Evolutionary conservation across 176 grass and related monocot species (phyloP), one percentile per base, ranked within the genome.

Genomic region (Neostapfia colusana): DNA sequence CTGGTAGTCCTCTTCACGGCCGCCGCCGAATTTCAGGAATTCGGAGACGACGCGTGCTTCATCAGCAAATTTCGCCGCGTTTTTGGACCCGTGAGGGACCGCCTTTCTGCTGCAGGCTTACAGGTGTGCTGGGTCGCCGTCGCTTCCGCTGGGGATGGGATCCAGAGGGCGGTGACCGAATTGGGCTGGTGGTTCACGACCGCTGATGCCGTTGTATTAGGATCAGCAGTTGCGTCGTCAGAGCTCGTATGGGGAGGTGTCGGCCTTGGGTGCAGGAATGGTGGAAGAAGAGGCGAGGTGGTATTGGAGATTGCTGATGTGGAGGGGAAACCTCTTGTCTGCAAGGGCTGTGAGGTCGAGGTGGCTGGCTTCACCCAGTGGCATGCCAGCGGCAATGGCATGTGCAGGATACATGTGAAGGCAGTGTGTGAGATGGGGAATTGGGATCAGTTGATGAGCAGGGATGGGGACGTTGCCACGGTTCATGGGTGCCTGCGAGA

Each of bases 301-400:
- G 66, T 88, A 25, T 54, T 93, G 67, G 82, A 85, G 71, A 88
- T 93, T 46, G 67, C 60, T 0, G 91, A 93, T 83, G 85, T 85
- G 36, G 48, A 85, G 43, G 85, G 76, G 27, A 83, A 90, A 26
- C 88, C 88, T 12, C 65, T 93, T 55, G 56, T 88, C 70, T 88
- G 91, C 75, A 90, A 81, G 80, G 36, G 65, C 59, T 93, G 88
- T 71, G 82, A 83, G 0, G 82, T 93, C 12, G 75, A 88, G 74
- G 63, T 90, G 25, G 27, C 81, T 65, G 72, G 74, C 15, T 44
- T 66, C 26, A 10, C 49, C 10, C 20, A 70, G 38, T 77, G 23
- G 70, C 42, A 7, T 37, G 17, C 38, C 37, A 59, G 37, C 0
- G 1, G 58, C 69, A 49, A 35, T 31, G 55, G 63, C 7, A 55